Base-by-base conservation (phyloP, 768 basidiomycete genomes). In the Agrocybe chaxingu region DNA sequence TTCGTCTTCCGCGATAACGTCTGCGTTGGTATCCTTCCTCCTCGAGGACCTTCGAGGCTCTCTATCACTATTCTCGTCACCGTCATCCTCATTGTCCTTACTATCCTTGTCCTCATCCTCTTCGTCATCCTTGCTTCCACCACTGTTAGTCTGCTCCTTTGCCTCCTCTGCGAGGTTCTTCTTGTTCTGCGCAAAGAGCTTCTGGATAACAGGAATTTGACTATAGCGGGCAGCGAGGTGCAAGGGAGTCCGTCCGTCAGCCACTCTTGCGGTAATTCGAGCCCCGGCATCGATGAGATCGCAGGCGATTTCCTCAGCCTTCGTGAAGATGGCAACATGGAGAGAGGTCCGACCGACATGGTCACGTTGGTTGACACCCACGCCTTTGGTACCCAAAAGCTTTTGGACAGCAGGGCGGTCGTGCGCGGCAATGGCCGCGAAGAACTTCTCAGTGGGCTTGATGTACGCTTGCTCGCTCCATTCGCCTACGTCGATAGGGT, bases 381-480 rank as follows among this genome's bases (percentile, higher is more conserved):
- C 64, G 3, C 39, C 51, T 8, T 51, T 51, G n/a, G 73, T 71
- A 43, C 69, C 58, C 49, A 81, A 63, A 51, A 79, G 63, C 8
- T 63, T 57, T 8, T 64, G 56, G 11, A 82, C 74, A 0, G 63
- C 55, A 4, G 63, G 62, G 0, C 68, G 66, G 55, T 86, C 77
- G 40, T 69, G 64, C 2, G 69, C 58, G 2, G 70, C 75, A 52
- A 86, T 80, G n/a, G 79, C 79, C 7, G 65, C 58, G 66, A 85
- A 84, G 50, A 86, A 75, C 50, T 74, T 72, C 49, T 79, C 77
- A 0, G 74, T 72, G 10, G 71, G 71, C 8, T 76, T 79, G 52
- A 83, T 71, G 61, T 84, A 86, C 7, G 78, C 81, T 53, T 81
- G 78, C 32, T 71, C 79, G 50, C 75, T 74, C 84, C 83, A 86